Base-by-base conservation (phyloP, 345 rosid species). In the Corchorus olitorius region DNA sequence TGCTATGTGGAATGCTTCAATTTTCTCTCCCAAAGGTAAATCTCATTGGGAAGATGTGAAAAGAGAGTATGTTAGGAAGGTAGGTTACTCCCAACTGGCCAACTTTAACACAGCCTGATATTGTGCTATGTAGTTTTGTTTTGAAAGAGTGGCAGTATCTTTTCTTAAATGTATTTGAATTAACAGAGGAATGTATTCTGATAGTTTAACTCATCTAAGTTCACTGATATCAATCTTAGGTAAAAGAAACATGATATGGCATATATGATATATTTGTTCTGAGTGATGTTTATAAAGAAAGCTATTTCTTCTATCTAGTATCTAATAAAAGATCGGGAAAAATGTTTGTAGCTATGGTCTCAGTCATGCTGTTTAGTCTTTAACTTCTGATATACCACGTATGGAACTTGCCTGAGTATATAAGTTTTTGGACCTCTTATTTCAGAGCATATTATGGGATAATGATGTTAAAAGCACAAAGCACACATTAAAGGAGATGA, bases 1-100 rank as follows among this genome's bases (percentile, higher is more conserved):
- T 76, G 98, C 98, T 69, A 87, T 91, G 79, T 93, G 98, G 98
- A 94, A 94, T 86, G 94, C 89, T 75, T 94, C 98, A 39, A 74
- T 94, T 82, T 94, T 91, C 88, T 94, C 94, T 75, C 84, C 98
- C 27, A 80, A 82, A 79, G 95, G 92, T 52, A 87, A 87, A 76
- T 49, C 83, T 55, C 88, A 83, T 8, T 93, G 93, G 95, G 97
- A 87, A 89, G 94, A 93, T 58, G 83, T 93, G 65, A 93, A 87
- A 81, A 78, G 81, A 69, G 86, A 85, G 81, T 91, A 93, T 80
- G 71, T 93, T 76, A 86, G 95, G 81, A 91, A 93, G 97, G 98
- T 94, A 45, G 37, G 55, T 54, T 61, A 59, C 53, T 74, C 41
- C 64, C 0, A n/a, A 43, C 48, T 58, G 50, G 33, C 62, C 62